Evolutionary conservation across 164 flowering plant genomes (phyloP).

Genomic region (Houttuynia cordata): DNA sequence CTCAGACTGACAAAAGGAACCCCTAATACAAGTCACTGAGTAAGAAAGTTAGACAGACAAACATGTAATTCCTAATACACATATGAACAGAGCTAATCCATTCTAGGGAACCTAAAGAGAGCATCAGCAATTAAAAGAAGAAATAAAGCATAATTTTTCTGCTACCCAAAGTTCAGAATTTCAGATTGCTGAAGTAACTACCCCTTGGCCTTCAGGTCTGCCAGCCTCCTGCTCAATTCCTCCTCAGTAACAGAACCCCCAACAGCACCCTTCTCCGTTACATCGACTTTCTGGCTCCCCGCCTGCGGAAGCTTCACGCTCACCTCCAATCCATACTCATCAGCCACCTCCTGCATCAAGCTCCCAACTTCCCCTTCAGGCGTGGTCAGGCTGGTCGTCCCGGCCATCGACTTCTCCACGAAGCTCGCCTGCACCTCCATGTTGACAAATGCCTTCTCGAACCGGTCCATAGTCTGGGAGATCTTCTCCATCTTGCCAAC

Average conservation of each 20-base stretch:
- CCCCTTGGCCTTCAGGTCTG: conserved; percentile 14
- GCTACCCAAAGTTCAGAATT: no score
- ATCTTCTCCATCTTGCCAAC: conserved; percentile 18
- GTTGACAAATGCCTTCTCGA: conserved; percentile 17
- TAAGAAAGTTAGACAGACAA: no score
- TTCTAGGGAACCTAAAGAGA: no score
- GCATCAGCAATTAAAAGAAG: no score
- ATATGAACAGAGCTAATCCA: no score
- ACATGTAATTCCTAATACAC: no score
- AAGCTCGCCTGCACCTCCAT: conserved; percentile 22
- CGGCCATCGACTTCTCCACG: conserved; percentile 18
- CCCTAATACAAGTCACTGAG: no score
- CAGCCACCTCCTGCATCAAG: conserved; percentile 18
- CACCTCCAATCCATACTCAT: conserved; percentile 17
- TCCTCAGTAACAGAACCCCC: conserved; percentile 8
- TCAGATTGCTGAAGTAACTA: neutral
- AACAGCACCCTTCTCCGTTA: conserved; percentile 3
- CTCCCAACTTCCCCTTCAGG: conserved; percentile 17
- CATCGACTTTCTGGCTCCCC: conserved; percentile 7
- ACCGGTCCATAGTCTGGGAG: conserved; percentile 17
- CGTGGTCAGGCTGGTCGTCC: conserved; percentile 12
- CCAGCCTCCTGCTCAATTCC: conserved; percentile 15
- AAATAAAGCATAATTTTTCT: no score
- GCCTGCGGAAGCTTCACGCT: conserved; percentile 15
- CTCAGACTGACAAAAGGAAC: no score